Percentiles rank a stretch among this genome's conserved stretches.
Evolutionary conservation across 441 rosid species (phyloP).

Genomic region (Pelargonium fulgidum): DNA sequence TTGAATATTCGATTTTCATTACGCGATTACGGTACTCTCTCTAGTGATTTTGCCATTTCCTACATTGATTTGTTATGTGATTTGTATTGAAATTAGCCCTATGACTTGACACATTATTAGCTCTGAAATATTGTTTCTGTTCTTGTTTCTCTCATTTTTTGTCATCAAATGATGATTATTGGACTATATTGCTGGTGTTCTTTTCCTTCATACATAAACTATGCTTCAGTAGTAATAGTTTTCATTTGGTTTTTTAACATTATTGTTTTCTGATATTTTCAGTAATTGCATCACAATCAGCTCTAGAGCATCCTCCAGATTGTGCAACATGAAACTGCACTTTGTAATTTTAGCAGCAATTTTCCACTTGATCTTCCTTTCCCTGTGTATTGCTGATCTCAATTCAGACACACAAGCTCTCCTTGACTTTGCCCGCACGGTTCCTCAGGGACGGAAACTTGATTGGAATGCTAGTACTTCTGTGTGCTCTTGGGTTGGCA

Average conservation of each 20-base stretch:
- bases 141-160: too few species aligned
- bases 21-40: too few species aligned
- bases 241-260: neutral
- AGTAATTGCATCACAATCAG: conserved; percentile 12
- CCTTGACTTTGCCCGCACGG: conserved; percentile 46
- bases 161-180: too few species aligned
- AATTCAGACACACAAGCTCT: conserved; percentile 53
- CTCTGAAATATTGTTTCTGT: too few species aligned
- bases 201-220: neutral
- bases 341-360: neutral
- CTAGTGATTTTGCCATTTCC: too few species aligned
- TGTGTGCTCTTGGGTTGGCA: conserved; percentile 54
- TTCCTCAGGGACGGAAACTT: conserved; percentile 55
- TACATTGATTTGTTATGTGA: too few species aligned
- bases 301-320: conserved; percentile 4
- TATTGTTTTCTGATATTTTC: too few species aligned
- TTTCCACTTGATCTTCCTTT: conserved; percentile 14
- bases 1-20: too few species aligned
- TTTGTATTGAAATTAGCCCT: too few species aligned
- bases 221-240: neutral
- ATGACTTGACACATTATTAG: too few species aligned
- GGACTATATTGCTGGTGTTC: neutral
- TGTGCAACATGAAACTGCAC: conserved; percentile 31
- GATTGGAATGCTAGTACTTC: conserved; percentile 45
- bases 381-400: conserved; percentile 35